Evolutionary conservation across 768 basidiomycete species (phyloP), one percentile per base, ranked within the genome.

Genomic region (Psilocybe tampanensis): DNA sequence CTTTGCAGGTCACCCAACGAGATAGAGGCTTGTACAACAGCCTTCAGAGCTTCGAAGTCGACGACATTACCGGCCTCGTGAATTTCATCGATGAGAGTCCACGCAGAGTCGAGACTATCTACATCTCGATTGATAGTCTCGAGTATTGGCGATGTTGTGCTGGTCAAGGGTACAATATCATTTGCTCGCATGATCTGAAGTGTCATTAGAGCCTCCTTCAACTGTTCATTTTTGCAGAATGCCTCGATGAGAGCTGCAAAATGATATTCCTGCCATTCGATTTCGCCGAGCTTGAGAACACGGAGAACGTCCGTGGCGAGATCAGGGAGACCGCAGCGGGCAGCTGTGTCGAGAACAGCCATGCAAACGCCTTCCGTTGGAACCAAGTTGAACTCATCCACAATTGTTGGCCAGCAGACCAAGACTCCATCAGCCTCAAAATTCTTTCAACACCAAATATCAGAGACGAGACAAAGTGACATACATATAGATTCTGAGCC

Each of bases 311-410:
- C 84, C 13, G 81, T 74, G 21, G 88, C 92, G 0, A 95, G 77
- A 44, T 85, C 82, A 5, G 89, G 81, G 32, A 84, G 74, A n/a
- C 90, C 92, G 59, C 82, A 77, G 9, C 92, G 86, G 42, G 82
- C 90, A 15, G 90, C 90, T 1, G 88, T 84, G 60, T 89, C 78
- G 36, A 95, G 81, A 21, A 93, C 83, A 21, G 81, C 77, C 15
- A 88, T 62, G 61, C 88, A 86, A 23, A 88, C 69, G 0, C 93
- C 92, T 74, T 95, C 92, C 60, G 90, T 87, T 0, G 89, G 90
- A 3, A 75, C 73, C 43, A 89, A 64, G 48, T 76, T 74, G 19
- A 84, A 68, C 13, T 78, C 75, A 17, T 81, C 69, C 1, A 87
- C 82, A 26, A 83, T 73, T 29, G 78, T 79, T 9, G 80, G 64